Conservation (phyloP, 345 rosid genomes). For the Gossypium mustelinum region DNA sequence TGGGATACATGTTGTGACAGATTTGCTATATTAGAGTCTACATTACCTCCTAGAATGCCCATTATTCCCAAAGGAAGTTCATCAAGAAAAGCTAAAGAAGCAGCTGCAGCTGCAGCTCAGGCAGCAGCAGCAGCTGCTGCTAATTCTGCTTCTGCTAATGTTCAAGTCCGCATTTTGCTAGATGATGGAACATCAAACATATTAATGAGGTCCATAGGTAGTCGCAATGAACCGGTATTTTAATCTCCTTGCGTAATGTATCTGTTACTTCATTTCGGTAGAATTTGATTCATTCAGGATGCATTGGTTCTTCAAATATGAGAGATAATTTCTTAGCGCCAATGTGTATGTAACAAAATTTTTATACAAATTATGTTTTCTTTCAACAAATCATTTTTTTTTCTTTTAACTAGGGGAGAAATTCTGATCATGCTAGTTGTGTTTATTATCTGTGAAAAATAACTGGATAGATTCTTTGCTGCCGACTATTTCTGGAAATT, state of each 20-base stretch:
- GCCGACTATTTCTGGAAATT: neutral
- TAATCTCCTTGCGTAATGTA: slow-evolving; percentile 11
- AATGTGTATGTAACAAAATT: neutral
- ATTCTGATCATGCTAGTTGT: neutral
- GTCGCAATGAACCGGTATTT: slow-evolving; percentile 85
- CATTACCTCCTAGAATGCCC: slow-evolving; percentile 75
- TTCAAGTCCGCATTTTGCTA: slow-evolving; percentile 97
- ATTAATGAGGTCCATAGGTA: slow-evolving; percentile 86
- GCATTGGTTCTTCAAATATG: slow-evolving; percentile 10
- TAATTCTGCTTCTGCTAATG: slow-evolving; percentile 84
- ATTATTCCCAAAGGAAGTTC: slow-evolving; percentile 80
- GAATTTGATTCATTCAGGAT: neutral
- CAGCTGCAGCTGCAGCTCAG: slow-evolving; percentile 96
- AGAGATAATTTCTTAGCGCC: neutral
- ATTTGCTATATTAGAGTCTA: slow-evolving; percentile 89
- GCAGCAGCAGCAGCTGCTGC: slow-evolving; percentile 92
- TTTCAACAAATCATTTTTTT: neutral
- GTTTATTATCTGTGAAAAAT: neutral
- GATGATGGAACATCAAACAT: slow-evolving; percentile 99
- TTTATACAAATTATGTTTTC: neutral
- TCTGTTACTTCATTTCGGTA: slow-evolving; percentile 12
- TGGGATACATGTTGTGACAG: slow-evolving; percentile 96
- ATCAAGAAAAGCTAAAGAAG: slow-evolving; percentile 89
- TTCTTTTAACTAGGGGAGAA: neutral
- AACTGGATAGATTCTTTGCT: neutral